Conservation (phyloP, 169 alveolate species). For the Plasmodium knowlesi region DNA sequence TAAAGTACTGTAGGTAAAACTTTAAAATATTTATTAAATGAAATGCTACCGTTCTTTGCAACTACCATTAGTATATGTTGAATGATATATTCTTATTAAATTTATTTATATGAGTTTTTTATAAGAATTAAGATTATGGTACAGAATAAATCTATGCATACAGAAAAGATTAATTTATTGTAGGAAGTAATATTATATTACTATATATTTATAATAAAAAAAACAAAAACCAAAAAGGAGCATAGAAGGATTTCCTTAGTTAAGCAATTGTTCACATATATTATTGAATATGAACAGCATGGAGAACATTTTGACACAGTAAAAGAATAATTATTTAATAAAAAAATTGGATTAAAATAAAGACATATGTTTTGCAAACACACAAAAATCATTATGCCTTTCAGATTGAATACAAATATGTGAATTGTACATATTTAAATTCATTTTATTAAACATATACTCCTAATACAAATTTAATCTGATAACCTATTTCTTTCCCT, state of each 20-base stretch:
- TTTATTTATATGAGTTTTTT: neutral
- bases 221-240: neutral
- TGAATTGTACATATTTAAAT: neutral
- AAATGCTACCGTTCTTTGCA: neutral
- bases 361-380: neutral
- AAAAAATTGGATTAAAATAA: no score
- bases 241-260: neutral
- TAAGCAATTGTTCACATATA: neutral
- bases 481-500: neutral
- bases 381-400: neutral
- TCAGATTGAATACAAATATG: neutral
- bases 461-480: neutral
- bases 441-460: neutral
- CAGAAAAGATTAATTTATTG: neutral
- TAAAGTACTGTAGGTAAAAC: no score
- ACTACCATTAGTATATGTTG: neutral
- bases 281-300: neutral
- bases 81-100: no score
- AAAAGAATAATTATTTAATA: no score
- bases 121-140: neutral
- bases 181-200: neutral
- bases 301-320: neutral
- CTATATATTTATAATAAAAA: no score
- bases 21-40: no score
- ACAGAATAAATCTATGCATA: neutral